These are phyloP conservation scores for Aphanocladium album DNA, from an alignment of 2,329 filamentous ascomycete genomes.

Conservation along the genomic window DNA sequence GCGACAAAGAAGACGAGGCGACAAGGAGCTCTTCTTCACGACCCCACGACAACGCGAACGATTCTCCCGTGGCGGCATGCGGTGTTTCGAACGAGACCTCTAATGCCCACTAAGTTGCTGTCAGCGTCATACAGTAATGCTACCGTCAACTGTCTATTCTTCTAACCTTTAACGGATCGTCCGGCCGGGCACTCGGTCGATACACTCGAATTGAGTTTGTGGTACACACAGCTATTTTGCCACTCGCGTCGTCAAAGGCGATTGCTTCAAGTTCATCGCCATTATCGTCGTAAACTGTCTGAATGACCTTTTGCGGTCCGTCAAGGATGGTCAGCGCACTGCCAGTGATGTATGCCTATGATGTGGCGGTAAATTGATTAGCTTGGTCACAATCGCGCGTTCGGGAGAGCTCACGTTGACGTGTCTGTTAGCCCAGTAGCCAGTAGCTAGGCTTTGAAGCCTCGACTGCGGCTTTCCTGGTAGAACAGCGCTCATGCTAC, in stretches of 20 bases:
- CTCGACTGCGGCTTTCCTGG: conserved; percentile 73
- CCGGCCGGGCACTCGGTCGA: conserved; percentile 63
- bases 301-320: conserved; percentile 68
- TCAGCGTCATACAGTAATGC: conserved; percentile 20
- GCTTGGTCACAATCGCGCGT: conserved; percentile 11
- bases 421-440: conserved; percentile 66
- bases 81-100: conserved; percentile 55
- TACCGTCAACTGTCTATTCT: neutral
- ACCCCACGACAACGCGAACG: conserved; percentile 73
- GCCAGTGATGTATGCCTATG: conserved; percentile 81
- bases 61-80: conserved; percentile 27
- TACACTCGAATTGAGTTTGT: conserved; percentile 67
- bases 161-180: conserved; percentile 69
- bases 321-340: conserved; percentile 80
- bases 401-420: conserved; percentile 56
- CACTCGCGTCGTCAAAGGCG: conserved; percentile 72
- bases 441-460: conserved; percentile 71
- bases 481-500: conserved; percentile 71
- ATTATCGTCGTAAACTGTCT: conserved; percentile 88
- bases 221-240: conserved; percentile 78
- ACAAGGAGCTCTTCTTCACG: conserved; percentile 77
- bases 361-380: conserved; percentile 8
- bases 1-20: conserved; percentile 62
- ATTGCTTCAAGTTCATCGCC: conserved; percentile 65
- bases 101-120: conserved; percentile 50